A percentile compares a stretch with the other conserved stretches of the same genome.
These are phyloP conservation scores for Obba rivulosa DNA, from an alignment of 768 basidiomycete genomes.

Conservation along the genomic window DNA sequence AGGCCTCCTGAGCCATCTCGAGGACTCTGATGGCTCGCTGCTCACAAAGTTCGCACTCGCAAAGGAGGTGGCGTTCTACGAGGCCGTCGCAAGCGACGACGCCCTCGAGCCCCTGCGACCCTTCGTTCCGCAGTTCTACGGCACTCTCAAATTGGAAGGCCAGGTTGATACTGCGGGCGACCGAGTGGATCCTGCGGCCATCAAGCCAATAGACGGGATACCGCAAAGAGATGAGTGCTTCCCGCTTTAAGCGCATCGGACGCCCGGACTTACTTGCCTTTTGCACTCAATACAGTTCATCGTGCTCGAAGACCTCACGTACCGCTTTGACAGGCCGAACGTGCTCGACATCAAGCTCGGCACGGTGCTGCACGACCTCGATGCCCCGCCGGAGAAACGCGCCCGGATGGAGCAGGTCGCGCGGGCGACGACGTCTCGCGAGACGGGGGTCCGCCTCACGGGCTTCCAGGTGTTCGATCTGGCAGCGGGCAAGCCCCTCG, in stretches of 20 bases:
- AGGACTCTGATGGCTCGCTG: constrained; percentile 66
- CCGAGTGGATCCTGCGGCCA: constrained; percentile 15
- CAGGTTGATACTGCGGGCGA: constrained; percentile 34
- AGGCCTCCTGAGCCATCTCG: constrained; percentile 46
- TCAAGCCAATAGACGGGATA: constrained; percentile 16
- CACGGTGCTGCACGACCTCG: constrained; percentile 75
- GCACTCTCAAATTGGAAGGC: constrained; percentile 73
- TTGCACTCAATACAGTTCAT: constrained; percentile 47
- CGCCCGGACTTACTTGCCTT: not conserved
- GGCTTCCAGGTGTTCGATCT: constrained; percentile 90
- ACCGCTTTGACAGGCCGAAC: constrained; percentile 73
- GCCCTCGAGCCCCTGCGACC: constrained; percentile 40
- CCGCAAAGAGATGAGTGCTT: constrained; percentile 41
- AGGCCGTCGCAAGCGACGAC: constrained; percentile 38
- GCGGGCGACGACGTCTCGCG: constrained; percentile 59
- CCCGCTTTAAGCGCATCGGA: not conserved
- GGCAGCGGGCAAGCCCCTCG: constrained; percentile 43
- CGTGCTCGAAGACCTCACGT: constrained; percentile 79
- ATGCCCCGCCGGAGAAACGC: constrained; percentile 64
- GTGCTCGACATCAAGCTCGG: constrained; percentile 94
- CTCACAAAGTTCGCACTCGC: constrained; percentile 73
- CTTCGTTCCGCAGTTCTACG: constrained; percentile 74
- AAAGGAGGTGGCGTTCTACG: constrained; percentile 70
- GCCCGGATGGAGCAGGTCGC: constrained; percentile 73
- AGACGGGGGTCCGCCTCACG: constrained; percentile 78